Evolutionary conservation across 768 basidiomycete genomes (phyloP), one percentile per base, ranked within the genome.

Genomic region (Lepiota brunneoincarnata): DNA sequence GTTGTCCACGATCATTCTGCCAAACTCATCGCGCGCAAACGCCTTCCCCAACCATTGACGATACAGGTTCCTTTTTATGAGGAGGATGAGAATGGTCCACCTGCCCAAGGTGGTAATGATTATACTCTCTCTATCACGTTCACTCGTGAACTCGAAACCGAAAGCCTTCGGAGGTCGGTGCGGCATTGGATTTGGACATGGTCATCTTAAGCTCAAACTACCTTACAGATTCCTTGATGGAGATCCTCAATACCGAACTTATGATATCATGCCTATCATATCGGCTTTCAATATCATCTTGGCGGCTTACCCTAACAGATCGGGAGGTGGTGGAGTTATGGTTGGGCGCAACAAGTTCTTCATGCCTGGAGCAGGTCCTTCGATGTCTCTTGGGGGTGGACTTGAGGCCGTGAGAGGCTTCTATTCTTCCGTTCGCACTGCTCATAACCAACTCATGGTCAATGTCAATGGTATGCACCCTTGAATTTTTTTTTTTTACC

Each of bases 341-440:
- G 82, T 87, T 10, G 86, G 86, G 1, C 71, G 79, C 48, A 84
- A 85, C 56, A 76, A 82, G 11, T 88, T 82, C 66, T 89, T 89
- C 69, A 87, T 87, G 71, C 72, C 71, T 3, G 58, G 64, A 12
- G 65, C 67, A 7, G 64, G 81, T 73, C 55, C 79, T 72, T 69
- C 86, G 69, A 63, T 83, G 68, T 52, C 75, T 71, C 70, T 83
- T 31, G 78, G 78, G 5, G 77, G 77, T 6, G 78, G 78, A n/a
- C 67, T 82, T 5, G 76, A 83, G 59, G 81, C 81, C 0, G 79
- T 74, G 71, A 73, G 73, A 59, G 83, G 83, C 0, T 85, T 80
- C 58, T 84, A 80, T 63, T 80, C 81, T 0, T 84, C 82, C 11
- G 81, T 82, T 31, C 77, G 83, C 6, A 80, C 82, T 3, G 64